phyloP scores from a whole-genome alignment of 2,329 filamentous ascomycete species.

The Trichoderma endophyticum region DNA sequence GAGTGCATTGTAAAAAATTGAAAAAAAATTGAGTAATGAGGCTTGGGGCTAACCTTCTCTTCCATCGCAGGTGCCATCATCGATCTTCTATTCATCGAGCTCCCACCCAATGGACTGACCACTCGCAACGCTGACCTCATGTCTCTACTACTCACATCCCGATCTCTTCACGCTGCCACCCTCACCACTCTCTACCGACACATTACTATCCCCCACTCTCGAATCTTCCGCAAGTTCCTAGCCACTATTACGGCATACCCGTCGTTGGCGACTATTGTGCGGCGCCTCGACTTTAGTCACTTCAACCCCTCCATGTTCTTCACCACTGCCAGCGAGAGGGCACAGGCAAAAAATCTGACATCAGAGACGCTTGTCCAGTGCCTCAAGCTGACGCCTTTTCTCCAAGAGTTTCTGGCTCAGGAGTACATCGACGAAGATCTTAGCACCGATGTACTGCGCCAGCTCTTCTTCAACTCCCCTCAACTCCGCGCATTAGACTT shows the following conservation, averaged over 20 bases:
- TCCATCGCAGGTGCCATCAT: conserved; percentile 62
- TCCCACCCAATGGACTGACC: conserved; percentile 68
- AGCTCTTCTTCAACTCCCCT: conserved; percentile 66
- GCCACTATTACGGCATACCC: conserved; percentile 64
- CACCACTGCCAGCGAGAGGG: conserved; percentile 69
- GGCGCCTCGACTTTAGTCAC: conserved; percentile 79
- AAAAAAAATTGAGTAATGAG: not conserved
- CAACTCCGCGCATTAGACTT: conserved; percentile 69
- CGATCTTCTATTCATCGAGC: conserved; percentile 68
- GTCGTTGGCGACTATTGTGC: conserved; percentile 69
- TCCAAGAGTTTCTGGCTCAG: conserved; percentile 75
- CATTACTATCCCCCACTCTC: conserved; percentile 78
- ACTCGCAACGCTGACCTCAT: conserved; percentile 76
- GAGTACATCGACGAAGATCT: conserved; percentile 79
- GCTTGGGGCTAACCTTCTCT: not conserved
- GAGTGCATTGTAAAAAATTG: not conserved
- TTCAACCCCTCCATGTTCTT: conserved; percentile 79
- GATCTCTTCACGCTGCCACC: conserved; percentile 68
- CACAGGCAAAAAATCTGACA: conserved; percentile 72
- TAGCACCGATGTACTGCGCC: conserved; percentile 62
- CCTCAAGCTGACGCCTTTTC: conserved; percentile 66
- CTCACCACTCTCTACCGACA: conserved; percentile 72
- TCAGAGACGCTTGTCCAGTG: conserved; percentile 69
- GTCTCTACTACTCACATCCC: conserved; percentile 73
- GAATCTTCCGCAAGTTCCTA: conserved; percentile 79